Evolutionary conservation across 768 basidiomycete genomes (phyloP), one percentile per base, ranked within the genome.

Genomic region (Mycena alexandri): DNA sequence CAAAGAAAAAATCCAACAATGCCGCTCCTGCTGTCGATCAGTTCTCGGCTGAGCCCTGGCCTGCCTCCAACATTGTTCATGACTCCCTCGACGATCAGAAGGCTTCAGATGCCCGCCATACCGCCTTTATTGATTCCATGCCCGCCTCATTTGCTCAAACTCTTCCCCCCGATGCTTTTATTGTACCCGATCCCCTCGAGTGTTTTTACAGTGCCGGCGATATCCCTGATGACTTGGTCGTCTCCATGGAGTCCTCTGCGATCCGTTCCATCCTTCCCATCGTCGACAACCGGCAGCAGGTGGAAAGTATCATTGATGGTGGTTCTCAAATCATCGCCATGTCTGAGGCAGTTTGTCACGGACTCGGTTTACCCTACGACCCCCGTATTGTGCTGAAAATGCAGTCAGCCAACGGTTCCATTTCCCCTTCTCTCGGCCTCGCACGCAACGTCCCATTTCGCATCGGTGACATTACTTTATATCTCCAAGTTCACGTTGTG

Each of bases 301-400:
- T 59, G 6, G 67, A 71, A 6, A 65, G 62, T 34, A 74, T 74
- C 54, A 24, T 71, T 34, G 75, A 75, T 34, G n/a, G n/a, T n/a
- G n/a, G n/a, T n/a, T n/a, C n/a, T n/a, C n/a, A n/a, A n/a, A n/a
- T n/a, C n/a, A n/a, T 73, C n/a, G 57, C 71, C 0, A 76, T 76
- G 73, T 73, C 74, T 0, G 72, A 75, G 41, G 65, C 54, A 0
- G 52, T 75, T 14, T 67, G 62, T 13, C 62, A 69, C 46, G 38
- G 56, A 12, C 53, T 63, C 5, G 43, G 14, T 1, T 36, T 64
- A 0, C 17, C 63, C 0, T 64, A 57, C 24, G 36, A 64, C 44
- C 63, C 54, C 1, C 44, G 47, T 5, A 57, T 64, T 14, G 10
- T 29, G 9, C 7, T 64, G 0, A 9, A 38, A 1, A 64, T 64